Base-by-base conservation (phyloP, 371 early-diverging fungal species). In the Mortierella sp. region DNA sequence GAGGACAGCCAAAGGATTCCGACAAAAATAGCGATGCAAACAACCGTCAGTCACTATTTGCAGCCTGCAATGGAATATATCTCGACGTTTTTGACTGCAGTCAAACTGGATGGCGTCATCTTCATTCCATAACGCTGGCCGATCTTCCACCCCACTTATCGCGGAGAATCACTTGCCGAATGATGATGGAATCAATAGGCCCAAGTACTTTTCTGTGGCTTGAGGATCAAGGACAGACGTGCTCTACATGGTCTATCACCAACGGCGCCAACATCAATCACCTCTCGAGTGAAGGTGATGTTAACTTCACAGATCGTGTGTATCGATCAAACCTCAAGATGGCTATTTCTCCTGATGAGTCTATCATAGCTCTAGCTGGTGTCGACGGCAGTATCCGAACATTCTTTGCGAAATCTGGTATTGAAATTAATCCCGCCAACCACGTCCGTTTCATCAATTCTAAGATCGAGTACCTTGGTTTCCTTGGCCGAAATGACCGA, bases 381-480 rank as follows among this genome's bases (percentile, higher is more conserved):
- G 63, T 67, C 3, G 74, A 74, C 19, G 80, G 80, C 10, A 70
- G 65, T 24, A 43, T 79, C 41, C 66, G 71, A 16, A 79, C 80
- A 7, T 74, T 70, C 60, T 79, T 74, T 64, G 45, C 58, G 15
- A 64, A 67, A 21, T 70, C 80, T 2, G 80, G 80, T 1, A 74
- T 79, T 55, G 67, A 74, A 36, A 36, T 36, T 36, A 36, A 36
- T 36, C 4, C 36, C 36, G 36, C 36, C 36, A 36, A 3, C 43
- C 65, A 64, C 32, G 16, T n/a, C 4, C 69, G 64, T 43, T 74
- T 74, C 24, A 63, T 64, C 16, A 71, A 65, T 4, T 59, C 48
- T 64, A 74, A 74, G 65, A 79, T 79, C 36, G 80, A 79, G 33
- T 64, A 74, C 40, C 58, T 79, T 9, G 80, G 67, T 11, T 79